Base-by-base conservation (phyloP, 192 early-diverging fungal species). In the Spizellomyces punctatus region DNA sequence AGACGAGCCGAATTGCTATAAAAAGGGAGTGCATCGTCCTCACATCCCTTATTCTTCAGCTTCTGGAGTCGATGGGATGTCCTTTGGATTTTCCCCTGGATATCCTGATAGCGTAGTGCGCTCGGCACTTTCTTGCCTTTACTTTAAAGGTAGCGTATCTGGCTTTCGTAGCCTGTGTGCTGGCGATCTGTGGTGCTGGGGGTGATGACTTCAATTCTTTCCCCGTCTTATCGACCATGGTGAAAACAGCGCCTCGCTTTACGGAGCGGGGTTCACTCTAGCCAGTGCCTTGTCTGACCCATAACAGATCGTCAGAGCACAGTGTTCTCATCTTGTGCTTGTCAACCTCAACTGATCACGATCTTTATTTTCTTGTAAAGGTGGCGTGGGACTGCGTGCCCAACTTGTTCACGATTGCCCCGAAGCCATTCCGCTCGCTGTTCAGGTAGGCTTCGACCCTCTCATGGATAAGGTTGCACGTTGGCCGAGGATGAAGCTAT, bases 151-250 rank as follows among this genome's bases (percentile, higher is more conserved):
- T 36, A 36, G 3, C 27, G 27, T 36, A 36, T 36, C 27, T 36
- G 27, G 27, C 27, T 36, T 36, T 36, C 27, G 27, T 36, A 36
- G 27, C 27, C 27, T 36, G 27, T 36, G 27, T 36, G 27, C 27
- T 3, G 27, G 3, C 27, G 27, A 36, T 61, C 14, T 19, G 42
- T 61, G 59, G 22, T 14, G 36, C 36, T 41, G 74, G 63, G 74
- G 21, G 46, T 56, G 74, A 76, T 64, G 74, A 76, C 19, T 69
- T 43, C 47, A 27, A 76, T 61, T 58, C 75, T 76, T 76, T 76
- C 75, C 75, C 62, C 75, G 45, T 58, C 75, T 69, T 76, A 76
- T 71, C 75, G 75, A 76, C 75, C 68, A 66, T 76, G 75, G 46
- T 76, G 75, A 76, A 76, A 76, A 62, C 55, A 64, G 19, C 75